A percentile compares a stretch with the other conserved stretches of the same genome.
Conservation (phyloP, 257 asterid genomes). For the Ehretia macrophylla region DNA sequence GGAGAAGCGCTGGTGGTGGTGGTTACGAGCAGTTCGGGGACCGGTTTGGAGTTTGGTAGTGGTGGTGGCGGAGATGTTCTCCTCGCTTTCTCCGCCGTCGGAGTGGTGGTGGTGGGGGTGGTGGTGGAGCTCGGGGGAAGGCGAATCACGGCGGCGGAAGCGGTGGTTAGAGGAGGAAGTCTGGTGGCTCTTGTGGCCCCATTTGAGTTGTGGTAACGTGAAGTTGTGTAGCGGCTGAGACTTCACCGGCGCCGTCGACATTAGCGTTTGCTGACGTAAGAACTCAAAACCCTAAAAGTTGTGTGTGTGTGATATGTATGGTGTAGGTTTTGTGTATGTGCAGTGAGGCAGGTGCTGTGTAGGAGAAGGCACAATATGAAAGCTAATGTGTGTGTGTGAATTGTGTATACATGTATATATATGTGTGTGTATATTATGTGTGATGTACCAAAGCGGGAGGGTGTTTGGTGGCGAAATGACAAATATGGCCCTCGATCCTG, state of each 20-base stretch:
- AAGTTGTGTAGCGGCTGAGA: constrained; percentile 84
- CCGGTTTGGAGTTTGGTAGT: constrained; percentile 1
- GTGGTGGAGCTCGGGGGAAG: constrained; percentile 35
- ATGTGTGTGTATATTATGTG: too few species aligned
- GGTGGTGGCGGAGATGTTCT: neutral
- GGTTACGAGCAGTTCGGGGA: neutral
- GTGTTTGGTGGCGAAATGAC: neutral
- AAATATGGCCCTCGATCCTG: neutral
- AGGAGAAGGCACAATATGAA: neutral
- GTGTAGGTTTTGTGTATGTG: neutral
- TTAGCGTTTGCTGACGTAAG: constrained; percentile 16
- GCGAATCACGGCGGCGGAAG: constrained; percentile 48
- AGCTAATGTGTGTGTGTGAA: neutral
- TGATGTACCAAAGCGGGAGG: neutral
- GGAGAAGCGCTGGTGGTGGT: constrained; percentile 3
- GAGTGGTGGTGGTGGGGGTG: constrained; percentile 25
- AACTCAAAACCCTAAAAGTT: neutral
- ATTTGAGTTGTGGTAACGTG: constrained; percentile 55
- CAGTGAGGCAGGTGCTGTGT: neutral
- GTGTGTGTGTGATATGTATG: neutral
- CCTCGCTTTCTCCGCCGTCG: constrained; percentile 19
- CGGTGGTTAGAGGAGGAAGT: constrained; percentile 38
- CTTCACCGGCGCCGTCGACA: constrained; percentile 76
- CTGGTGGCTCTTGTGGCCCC: constrained; percentile 62
- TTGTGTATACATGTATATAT: neutral